A percentile compares a stretch with the other conserved stretches of the same genome.
Conservation (phyloP, 768 basidiomycete species). For the Agaricus subrufescens region DNA sequence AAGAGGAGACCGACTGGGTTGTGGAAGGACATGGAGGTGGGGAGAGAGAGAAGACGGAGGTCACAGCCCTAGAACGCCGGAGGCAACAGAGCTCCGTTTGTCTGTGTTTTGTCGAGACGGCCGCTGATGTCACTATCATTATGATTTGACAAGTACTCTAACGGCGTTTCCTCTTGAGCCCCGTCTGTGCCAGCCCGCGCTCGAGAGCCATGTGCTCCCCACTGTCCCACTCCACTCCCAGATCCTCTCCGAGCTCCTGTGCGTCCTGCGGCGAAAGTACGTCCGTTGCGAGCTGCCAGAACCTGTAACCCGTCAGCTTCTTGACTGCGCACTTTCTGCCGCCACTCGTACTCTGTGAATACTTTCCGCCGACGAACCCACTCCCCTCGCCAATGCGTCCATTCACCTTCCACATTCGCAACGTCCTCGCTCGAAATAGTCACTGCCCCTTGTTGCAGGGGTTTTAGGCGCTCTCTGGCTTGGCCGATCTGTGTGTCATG, state of each 20-base stretch:
- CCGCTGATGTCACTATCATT: constrained; percentile 15
- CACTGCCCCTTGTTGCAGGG: constrained; percentile 62
- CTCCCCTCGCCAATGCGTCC: constrained; percentile 75
- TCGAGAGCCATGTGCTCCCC: constrained; percentile 67
- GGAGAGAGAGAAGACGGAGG: constrained; percentile 4
- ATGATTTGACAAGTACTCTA: constrained; percentile 8
- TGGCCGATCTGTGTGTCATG: constrained; percentile 39
- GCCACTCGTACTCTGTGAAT: constrained; percentile 60
- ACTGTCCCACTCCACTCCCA: constrained; percentile 79
- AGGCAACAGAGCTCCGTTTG: constrained; percentile 25
- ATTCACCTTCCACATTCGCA: constrained; percentile 63
- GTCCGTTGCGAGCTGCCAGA: constrained; percentile 73
- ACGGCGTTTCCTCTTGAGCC: constrained; percentile 49
- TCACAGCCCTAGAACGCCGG: constrained; percentile 11
- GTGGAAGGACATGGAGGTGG: constrained; percentile 40
- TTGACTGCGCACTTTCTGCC: constrained; percentile 7
- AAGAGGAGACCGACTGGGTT: constrained; percentile 45
- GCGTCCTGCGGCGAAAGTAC: constrained; percentile 63
- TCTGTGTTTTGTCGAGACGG: constrained; percentile 15
- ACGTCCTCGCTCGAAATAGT: constrained; percentile 71
- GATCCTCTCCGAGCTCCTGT: constrained; percentile 61
- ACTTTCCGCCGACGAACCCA: constrained; percentile 76
- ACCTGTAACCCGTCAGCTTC: constrained; percentile 35
- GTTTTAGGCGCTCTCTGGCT: constrained; percentile 46
- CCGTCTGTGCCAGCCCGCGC: constrained; percentile 37